Base-by-base conservation (phyloP, 345 rosid genomes). In the Citrus cavaleriei region DNA sequence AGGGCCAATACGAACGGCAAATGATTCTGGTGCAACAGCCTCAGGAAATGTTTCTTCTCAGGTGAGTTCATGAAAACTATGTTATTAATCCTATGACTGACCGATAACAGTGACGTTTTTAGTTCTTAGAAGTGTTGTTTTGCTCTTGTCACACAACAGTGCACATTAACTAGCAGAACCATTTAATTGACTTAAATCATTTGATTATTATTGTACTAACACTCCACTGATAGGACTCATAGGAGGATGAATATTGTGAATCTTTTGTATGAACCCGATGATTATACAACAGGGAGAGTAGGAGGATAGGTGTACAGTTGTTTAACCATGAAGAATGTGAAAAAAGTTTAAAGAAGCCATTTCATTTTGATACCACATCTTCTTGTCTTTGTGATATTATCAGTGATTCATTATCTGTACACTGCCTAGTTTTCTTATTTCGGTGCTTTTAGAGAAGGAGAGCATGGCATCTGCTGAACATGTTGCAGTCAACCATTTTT, bases 1-100 rank as follows among this genome's bases (percentile, higher is more conserved):
- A 16, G 99, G 99, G 81, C 99, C 98, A 12, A 86, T 95, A 84
- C 89, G 84, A 77, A 93, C 98, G 68, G 82, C 90, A 35, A 87
- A 86, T 81, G 91, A 87, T 54, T 77, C 87, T 79, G 96, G 90
- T 81, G 84, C 84, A 37, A 80, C 93, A 70, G 68, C 88, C 70
- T 84, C 91, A 2, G 88, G 75, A 37, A 82, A 85, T 64, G 77
- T 80, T 49, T 83, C 86, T 66, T 83, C 85, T 16, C 94, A 90
- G 93, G 98, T 90, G 59, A 65, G 77, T 74, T 79, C 73, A 28
- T 34, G 72, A 38, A 22, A 51, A 24, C 40, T 32, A 68, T 62
- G 10, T 30, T 25, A 25, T 66, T 35, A 46, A 32, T 34, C 10
- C 22, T 67, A n/a, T 67, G 14, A n/a, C 37, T 40, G 22, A 37